Conservation (phyloP, 495 filamentous ascomycete genomes). For the Astrothelium macrocarpum region DNA sequence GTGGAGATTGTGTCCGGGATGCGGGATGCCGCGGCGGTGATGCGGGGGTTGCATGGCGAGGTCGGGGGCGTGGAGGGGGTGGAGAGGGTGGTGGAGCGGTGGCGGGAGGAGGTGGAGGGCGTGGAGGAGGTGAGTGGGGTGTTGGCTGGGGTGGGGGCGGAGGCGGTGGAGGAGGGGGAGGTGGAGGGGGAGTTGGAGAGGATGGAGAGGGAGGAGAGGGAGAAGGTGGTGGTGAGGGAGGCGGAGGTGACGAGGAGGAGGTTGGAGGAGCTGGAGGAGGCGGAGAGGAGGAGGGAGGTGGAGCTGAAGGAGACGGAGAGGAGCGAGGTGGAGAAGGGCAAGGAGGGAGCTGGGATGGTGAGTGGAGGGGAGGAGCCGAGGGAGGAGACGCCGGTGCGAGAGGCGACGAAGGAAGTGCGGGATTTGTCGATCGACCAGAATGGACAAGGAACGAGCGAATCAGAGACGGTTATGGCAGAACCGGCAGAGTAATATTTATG, state of each 20-base stretch:
- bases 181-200: conserved; percentile 81
- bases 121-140: conserved; percentile 74
- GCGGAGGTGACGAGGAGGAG: conserved; percentile 23
- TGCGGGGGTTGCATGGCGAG: conserved; percentile 62
- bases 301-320: conserved; percentile 14
- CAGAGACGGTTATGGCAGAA: neutral
- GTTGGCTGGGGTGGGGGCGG: conserved; percentile 51
- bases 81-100: conserved; percentile 31
- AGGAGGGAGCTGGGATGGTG: conserved; percentile 19
- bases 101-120: conserved; percentile 67
- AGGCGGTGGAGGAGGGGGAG: conserved; percentile 66
- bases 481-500: neutral
- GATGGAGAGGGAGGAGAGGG: conserved; percentile 57
- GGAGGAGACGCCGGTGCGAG: conserved; percentile 6
- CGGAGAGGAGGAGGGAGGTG: conserved; percentile 21
- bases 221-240: conserved; percentile 45
- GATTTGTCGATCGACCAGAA: neutral
- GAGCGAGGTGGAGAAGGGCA: conserved; percentile 16
- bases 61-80: conserved; percentile 53
- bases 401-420: neutral
- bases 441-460: neutral
- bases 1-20: conserved; percentile 71
- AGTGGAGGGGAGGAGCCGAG: conserved; percentile 18
- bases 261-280: conserved; percentile 28
- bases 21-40: conserved; percentile 60